Conservation (phyloP, 495 filamentous ascomycete species). For the Aspergillus heteromorphus region DNA sequence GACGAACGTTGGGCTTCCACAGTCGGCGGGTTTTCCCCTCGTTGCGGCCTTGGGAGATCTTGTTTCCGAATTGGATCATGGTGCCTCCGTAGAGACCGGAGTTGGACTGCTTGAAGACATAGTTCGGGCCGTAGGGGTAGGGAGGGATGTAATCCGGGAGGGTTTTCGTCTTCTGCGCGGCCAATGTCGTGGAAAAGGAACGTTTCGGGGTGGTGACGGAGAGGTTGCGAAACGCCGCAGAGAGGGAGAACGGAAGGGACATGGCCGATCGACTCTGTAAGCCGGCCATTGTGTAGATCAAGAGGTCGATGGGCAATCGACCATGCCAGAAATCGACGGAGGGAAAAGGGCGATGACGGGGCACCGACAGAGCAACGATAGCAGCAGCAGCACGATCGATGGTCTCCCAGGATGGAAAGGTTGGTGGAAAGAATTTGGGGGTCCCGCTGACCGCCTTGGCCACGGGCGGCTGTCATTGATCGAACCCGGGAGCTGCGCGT, state of each 20-base stretch:
- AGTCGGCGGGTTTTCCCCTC: constrained; percentile 76
- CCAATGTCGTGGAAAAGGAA: constrained; percentile 36
- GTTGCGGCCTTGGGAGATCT: constrained; percentile 65
- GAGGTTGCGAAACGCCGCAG: constrained; percentile 37
- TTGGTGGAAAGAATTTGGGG: constrained; percentile 37
- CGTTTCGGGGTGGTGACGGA: constrained; percentile 38
- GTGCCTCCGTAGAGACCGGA: constrained; percentile 75
- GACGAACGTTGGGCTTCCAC: constrained; percentile 86
- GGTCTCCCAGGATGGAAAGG: background rate
- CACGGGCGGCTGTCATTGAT: constrained; percentile 24
- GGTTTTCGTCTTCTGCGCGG: constrained; percentile 28
- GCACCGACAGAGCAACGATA: background rate
- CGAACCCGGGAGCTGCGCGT: constrained; percentile 29
- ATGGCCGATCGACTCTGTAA: constrained; percentile 27
- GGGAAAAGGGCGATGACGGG: background rate
- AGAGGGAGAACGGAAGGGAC: constrained; percentile 34
- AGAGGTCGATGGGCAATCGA: constrained; percentile 5
- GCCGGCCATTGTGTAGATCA: constrained; percentile 26
- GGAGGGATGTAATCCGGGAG: constrained; percentile 52
- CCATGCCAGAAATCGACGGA: constrained; percentile 11
- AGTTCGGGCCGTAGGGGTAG: constrained; percentile 81
- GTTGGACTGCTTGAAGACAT: constrained; percentile 81
- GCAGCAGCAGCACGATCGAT: background rate
- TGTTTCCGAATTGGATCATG: constrained; percentile 86
- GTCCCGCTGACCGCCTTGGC: constrained; percentile 35